Base-by-base conservation (phyloP, 2,329 filamentous ascomycete species). In the Dendryphion nanum region DNA sequence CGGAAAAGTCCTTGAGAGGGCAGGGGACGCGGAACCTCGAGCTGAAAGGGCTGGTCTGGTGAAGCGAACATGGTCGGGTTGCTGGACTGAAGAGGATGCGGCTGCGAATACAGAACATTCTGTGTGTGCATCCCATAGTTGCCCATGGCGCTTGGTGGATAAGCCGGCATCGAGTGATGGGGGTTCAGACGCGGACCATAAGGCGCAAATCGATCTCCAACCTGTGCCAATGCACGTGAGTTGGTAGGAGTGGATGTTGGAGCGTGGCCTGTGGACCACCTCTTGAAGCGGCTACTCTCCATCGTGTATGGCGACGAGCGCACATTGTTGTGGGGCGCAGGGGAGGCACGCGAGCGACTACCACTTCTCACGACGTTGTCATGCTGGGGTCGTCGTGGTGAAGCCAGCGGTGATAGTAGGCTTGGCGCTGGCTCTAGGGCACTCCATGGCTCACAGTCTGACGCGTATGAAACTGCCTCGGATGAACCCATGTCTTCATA, bases 1-100 rank as follows among this genome's bases (percentile, higher is more conserved):
- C 82, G 78, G 67, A 87, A 86, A 7, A 86, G 70, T 2, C 83
- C 82, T 56, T 88, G 83, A 0, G 83, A 86, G n/a, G 85, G 75
- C 4, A 69, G 45, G 18, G 68, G 70, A 30, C 82, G 74, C 6
- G 82, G 79, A 1, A 75, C 76, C 44, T 84, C 79, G 5, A 67
- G 59, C 30, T 60, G 53, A 76, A 80, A 57, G 68, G 71, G 47
- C 70, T 77, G 47, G 66, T 69, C 49, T 74, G 76, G 59, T 66
- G 74, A 52, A 66, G 73, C 61, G 68, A 76, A 47, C 66, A 68
- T 57, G 69, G 53, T 47, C 18, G 53, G 48, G 33, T 57, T 58
- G 70, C 33, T 76, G 6, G 79, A 57, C 47, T 79, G 75, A 1
- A 83, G 75, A 21, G 78, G 74, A 45, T 78, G 74, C 14, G 64